Base-by-base conservation (phyloP, 2,329 filamentous ascomycete genomes). In the Anthostomella pinea region DNA sequence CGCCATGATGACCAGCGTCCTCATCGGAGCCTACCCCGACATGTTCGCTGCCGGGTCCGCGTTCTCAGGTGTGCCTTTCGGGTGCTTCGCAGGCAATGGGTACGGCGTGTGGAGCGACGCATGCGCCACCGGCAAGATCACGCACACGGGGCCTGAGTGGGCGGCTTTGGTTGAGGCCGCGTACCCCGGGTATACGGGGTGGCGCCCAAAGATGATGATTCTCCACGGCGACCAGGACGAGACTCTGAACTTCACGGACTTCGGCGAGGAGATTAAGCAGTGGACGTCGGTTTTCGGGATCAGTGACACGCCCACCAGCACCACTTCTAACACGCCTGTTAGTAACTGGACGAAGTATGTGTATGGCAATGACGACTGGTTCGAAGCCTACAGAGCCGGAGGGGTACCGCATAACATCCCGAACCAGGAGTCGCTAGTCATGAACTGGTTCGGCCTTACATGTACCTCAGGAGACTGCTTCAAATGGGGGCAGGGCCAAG, bases 201-300 rank as follows among this genome's bases (percentile, higher is more conserved):
- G 67, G 32, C 59, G 73, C 9, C 76, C 77, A 0, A 73, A 72
- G 49, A 65, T 81, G 62, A 73, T 78, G 55, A 64, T 80, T 25
- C 74, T 73, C 54, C 77, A 81, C 51, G 77, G 77, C 8, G 72
- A 68, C 4, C 52, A 45, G 0, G 76, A 81, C 44, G 63, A 68
- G 20, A 68, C 68, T 4, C 57, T 81, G 2, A 62, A 68, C 26
- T 74, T 72, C 17, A 61, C 63, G 32, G 77, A 78, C 52, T 76
- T 73, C 43, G 55, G 65, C 5, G 75, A 81, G 58, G 69, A 69
- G 45, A 60, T 73, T 40, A 75, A 77, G 59, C 57, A 74, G 52
- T 77, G 74, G 74, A 67, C 67, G 0, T 62, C 61, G 1, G 62
- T 70, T 3, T 39, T 66, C 8, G 62, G 60, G 4, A 45, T 63